A percentile compares a stretch with the other conserved stretches of the same genome.
These are phyloP conservation scores for Cryptosporidium ubiquitum DNA, from an alignment of 169 alveolate species.

Conservation along the genomic window DNA sequence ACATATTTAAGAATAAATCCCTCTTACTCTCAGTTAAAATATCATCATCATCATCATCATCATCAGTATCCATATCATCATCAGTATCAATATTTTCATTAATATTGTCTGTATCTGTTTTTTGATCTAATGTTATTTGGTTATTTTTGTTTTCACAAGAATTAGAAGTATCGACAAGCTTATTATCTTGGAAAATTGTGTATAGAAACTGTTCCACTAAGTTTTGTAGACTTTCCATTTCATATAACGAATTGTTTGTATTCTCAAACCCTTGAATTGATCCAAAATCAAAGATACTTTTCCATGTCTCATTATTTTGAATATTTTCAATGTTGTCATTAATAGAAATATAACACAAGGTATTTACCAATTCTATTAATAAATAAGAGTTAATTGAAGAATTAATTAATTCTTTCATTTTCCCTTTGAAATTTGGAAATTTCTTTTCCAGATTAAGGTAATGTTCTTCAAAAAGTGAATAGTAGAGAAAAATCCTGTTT, in stretches of 20 bases:
- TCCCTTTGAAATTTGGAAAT: not conserved
- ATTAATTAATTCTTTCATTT: not conserved
- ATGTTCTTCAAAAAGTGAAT: conserved; percentile 29
- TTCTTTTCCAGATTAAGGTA: not conserved
- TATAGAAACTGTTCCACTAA: not conserved
- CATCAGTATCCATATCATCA: not conserved
- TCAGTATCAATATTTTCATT: no score
- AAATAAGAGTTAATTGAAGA: conserved; percentile 19
- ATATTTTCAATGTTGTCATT: not conserved
- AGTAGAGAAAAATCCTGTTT: not conserved
- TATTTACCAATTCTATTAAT: conserved; percentile 1
- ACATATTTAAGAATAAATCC: not conserved
- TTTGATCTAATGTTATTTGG: not conserved
- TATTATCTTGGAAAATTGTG: not conserved
- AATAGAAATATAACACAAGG: conserved; percentile 1
- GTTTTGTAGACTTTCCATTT: not conserved
- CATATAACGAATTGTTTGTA: not conserved
- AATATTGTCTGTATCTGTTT: not conserved
- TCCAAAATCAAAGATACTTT: not conserved
- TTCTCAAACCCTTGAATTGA: not conserved
- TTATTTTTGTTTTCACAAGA: not conserved
- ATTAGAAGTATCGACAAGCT: not conserved
- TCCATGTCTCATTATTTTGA: not conserved
- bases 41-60: not conserved
- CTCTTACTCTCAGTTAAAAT: not conserved